phyloP scores from a whole-genome alignment of 176 grass and related monocot genomes.

The Eragrostis nindensis region DNA sequence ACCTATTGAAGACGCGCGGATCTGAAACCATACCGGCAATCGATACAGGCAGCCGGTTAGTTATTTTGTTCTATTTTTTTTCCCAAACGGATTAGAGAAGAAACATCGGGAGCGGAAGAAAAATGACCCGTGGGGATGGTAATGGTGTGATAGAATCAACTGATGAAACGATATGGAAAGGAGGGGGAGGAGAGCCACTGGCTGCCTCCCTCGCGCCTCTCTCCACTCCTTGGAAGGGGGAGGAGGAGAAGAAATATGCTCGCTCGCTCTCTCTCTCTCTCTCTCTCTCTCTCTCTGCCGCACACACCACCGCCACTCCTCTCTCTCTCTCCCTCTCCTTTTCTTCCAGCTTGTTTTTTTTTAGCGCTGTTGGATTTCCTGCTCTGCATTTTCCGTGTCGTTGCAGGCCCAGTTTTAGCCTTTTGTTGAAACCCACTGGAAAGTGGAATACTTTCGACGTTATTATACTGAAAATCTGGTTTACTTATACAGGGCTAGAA shows the following conservation, averaged over 20 bases:
- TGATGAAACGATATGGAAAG: slow-evolving; percentile 15
- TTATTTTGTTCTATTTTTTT: neutral
- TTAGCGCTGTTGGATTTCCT: slow-evolving; percentile 43
- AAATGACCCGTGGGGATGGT: neutral
- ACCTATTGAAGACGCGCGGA: neutral
- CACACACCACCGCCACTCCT: slow-evolving; percentile 29
- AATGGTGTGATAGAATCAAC: neutral
- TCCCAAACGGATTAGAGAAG: neutral
- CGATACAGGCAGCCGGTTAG: neutral
- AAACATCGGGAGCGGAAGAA: neutral
- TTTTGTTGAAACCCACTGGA: slow-evolving; percentile 29
- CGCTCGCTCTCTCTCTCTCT: too few species aligned
- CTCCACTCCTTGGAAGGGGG: slow-evolving; percentile 14
- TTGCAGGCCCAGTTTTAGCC: neutral
- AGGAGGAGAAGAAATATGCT: slow-evolving; percentile 39
- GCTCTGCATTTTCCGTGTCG: slow-evolving; percentile 7
- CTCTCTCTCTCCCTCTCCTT: neutral
- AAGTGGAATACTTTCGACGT: slow-evolving; percentile 27
- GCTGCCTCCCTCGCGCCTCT: slow-evolving; percentile 43
- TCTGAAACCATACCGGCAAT: slow-evolving; percentile 27
- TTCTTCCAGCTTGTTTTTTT: slow-evolving; percentile 41
- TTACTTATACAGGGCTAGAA: slow-evolving; percentile 1
- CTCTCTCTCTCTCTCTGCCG: neutral
- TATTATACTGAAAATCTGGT: slow-evolving; percentile 21
- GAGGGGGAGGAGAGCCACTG: slow-evolving; percentile 1